Conservation (phyloP, 805 yeast species). For the Myxozyma sirexii region DNA sequence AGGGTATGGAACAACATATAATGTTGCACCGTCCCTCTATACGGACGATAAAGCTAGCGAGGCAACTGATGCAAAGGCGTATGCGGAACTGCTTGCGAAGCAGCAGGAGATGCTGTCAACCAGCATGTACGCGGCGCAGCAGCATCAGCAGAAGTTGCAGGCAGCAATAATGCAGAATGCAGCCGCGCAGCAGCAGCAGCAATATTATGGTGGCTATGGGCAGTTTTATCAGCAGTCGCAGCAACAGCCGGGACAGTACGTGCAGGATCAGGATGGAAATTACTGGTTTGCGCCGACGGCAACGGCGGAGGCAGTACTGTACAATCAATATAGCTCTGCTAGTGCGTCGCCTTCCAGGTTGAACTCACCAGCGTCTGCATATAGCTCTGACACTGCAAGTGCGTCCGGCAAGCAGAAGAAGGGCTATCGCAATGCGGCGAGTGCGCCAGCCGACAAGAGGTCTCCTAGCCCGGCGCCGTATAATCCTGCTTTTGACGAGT, state of each 20-base stretch:
- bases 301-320: constrained; percentile 2
- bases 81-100: constrained; percentile 42
- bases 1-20: background rate
- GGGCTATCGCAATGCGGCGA: constrained; percentile 3
- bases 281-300: constrained; percentile 14
- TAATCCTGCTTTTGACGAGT: constrained; percentile 22
- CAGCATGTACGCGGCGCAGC: constrained; percentile 41
- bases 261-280: constrained; percentile 28
- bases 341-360: constrained; percentile 12
- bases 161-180: constrained; percentile 37
- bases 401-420: background rate
- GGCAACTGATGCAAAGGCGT: constrained; percentile 32
- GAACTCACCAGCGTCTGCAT: background rate
- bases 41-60: constrained; percentile 16
- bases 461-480: constrained; percentile 2
- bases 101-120: constrained; percentile 43
- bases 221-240: background rate
- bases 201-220: background rate
- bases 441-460: background rate
- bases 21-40: background rate
- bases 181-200: constrained; percentile 32
- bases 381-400: background rate
- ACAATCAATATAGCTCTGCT: background rate
- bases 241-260: constrained; percentile 14
- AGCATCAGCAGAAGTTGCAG: constrained; percentile 44